Evolutionary conservation across 257 asterid genomes (phyloP).

Genomic region (Lavandula angustifolia): DNA sequence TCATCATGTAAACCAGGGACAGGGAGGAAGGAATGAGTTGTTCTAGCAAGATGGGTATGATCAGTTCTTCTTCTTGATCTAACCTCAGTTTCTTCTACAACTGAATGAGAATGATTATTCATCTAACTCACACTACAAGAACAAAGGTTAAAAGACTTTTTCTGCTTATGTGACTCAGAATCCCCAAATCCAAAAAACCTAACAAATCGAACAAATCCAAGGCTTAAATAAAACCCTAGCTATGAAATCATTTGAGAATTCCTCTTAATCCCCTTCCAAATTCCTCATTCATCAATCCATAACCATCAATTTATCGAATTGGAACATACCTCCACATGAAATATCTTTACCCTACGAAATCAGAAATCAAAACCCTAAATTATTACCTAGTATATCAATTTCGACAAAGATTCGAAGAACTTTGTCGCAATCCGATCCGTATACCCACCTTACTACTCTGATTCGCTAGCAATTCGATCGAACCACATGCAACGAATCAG

Average conservation of each 20-base stretch:
- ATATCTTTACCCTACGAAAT: slow-evolving; percentile 29
- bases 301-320: slow-evolving; percentile 34
- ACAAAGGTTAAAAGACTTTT: slow-evolving; percentile 34
- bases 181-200: slow-evolving; percentile 31
- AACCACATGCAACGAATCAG: slow-evolving; percentile 26
- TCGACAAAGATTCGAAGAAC: slow-evolving; percentile 37
- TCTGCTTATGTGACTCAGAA: slow-evolving; percentile 34
- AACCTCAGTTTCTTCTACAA: slow-evolving; percentile 39
- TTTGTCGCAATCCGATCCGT: slow-evolving; percentile 35
- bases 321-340: slow-evolving; percentile 16
- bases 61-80: slow-evolving; percentile 45
- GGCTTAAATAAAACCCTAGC: slow-evolving; percentile 22
- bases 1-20: slow-evolving; percentile 79
- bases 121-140: slow-evolving; percentile 27
- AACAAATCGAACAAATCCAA: slow-evolving; percentile 34
- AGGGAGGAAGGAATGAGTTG: slow-evolving; percentile 62
- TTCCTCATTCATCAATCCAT: slow-evolving; percentile 12
- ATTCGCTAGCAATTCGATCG: slow-evolving; percentile 15
- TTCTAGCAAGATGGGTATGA: slow-evolving; percentile 41
- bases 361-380: slow-evolving; percentile 29
- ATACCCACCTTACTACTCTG: slow-evolving; percentile 41
- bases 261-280: slow-evolving; percentile 11
- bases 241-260: slow-evolving; percentile 2
- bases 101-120: slow-evolving; percentile 25
- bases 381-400: slow-evolving; percentile 23